Percentiles rank a stretch among this genome's conserved stretches.
phyloP scores from a whole-genome alignment of 2,329 filamentous ascomycete genomes.

The Monosporascus sp. region DNA sequence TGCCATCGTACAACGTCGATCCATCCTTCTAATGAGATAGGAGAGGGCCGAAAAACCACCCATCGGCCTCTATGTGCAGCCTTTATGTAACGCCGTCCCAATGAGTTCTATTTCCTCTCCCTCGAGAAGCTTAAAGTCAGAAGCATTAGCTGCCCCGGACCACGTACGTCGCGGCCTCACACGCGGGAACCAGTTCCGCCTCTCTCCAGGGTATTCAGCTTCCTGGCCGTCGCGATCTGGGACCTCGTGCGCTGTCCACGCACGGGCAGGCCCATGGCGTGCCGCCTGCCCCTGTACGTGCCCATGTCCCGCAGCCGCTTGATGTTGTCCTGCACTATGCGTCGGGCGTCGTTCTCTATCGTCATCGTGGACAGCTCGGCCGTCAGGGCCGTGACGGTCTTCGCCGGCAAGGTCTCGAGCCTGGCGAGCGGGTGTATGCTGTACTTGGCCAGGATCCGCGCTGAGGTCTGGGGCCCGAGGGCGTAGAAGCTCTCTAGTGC shows the following conservation, averaged over 20 bases:
- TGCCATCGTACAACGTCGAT: no score
- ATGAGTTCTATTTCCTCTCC: background rate
- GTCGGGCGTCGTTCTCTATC: constrained; percentile 81
- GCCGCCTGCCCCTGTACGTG: constrained; percentile 78
- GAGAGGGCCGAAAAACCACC: background rate
- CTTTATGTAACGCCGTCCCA: constrained; percentile 5
- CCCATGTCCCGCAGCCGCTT: constrained; percentile 83
- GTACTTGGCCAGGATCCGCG: constrained; percentile 79
- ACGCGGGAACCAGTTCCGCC: constrained; percentile 20
- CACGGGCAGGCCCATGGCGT: constrained; percentile 89
- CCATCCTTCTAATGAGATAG: background rate
- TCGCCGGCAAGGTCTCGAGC: constrained; percentile 67
- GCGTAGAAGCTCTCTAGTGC: constrained; percentile 83
- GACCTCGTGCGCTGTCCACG: constrained; percentile 83
- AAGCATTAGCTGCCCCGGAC: background rate
- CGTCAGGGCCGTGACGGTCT: constrained; percentile 75
- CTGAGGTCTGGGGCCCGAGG: constrained; percentile 64
- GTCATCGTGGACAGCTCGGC: constrained; percentile 87
- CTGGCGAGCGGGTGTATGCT: constrained; percentile 80
- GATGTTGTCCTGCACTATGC: constrained; percentile 79
- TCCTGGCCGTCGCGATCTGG: constrained; percentile 59
- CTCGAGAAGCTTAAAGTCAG: background rate
- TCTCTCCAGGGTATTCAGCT: constrained; percentile 55
- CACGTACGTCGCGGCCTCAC: constrained; percentile 1
- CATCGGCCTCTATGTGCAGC: background rate